These are phyloP conservation scores for Stenocarpella maydis DNA, from an alignment of 2,329 filamentous ascomycete species.

Conservation along the genomic window DNA sequence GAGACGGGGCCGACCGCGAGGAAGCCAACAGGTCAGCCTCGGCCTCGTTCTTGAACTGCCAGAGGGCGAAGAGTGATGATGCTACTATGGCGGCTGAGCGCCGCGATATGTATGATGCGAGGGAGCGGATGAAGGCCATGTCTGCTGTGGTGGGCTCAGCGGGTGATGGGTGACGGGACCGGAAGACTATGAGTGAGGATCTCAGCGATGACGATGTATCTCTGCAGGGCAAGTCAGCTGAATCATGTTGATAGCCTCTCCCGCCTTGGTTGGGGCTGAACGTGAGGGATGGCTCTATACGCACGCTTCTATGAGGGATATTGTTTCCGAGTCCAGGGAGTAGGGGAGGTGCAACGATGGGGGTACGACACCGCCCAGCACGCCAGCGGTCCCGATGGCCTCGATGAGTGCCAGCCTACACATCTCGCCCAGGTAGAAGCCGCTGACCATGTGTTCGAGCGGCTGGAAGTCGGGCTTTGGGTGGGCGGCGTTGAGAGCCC, in stretches of 20 bases:
- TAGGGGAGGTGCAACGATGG: slow-evolving; percentile 61
- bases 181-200: slow-evolving; percentile 58
- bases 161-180: slow-evolving; percentile 57
- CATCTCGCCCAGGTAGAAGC: slow-evolving; percentile 73
- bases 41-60: slow-evolving; percentile 60
- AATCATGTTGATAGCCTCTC: not conserved
- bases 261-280: not conserved
- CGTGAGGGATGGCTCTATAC: slow-evolving; percentile 45
- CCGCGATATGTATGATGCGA: slow-evolving; percentile 63
- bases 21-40: slow-evolving; percentile 55
- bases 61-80: slow-evolving; percentile 65
- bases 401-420: slow-evolving; percentile 66
- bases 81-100: slow-evolving; percentile 69
- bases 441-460: slow-evolving; percentile 68
- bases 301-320: slow-evolving; percentile 66
- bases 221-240: slow-evolving; percentile 42
- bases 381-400: slow-evolving; percentile 60
- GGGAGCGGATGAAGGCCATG: slow-evolving; percentile 58
- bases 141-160: slow-evolving; percentile 54
- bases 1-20: not conserved
- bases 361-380: slow-evolving; percentile 66
- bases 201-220: slow-evolving; percentile 54
- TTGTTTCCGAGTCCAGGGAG: slow-evolving; percentile 66
- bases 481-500: slow-evolving; percentile 59
- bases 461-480: slow-evolving; percentile 68